Conservation (phyloP, 805 yeast species). For the Kazachstania africana region DNA sequence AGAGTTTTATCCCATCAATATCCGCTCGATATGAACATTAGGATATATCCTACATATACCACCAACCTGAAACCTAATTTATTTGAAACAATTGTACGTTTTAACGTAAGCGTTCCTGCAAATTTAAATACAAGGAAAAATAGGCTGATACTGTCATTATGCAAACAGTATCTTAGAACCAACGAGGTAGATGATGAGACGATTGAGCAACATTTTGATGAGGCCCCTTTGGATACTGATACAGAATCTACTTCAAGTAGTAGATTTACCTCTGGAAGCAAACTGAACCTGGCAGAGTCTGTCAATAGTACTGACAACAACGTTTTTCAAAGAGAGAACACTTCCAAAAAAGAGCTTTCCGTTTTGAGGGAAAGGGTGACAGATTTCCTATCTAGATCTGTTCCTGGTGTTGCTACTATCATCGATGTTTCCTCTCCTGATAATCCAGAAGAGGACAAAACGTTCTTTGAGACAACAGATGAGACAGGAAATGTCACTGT, state of each 20-base stretch:
- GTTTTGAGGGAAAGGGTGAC: conserved; percentile 52
- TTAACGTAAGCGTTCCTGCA: conserved; percentile 63
- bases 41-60: conserved; percentile 48
- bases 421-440: conserved; percentile 36
- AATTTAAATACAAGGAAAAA: conserved; percentile 53
- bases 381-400: conserved; percentile 56
- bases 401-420: conserved; percentile 43
- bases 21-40: conserved; percentile 49
- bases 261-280: neutral
- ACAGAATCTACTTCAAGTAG: neutral
- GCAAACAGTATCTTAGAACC: conserved; percentile 37
- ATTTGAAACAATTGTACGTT: conserved; percentile 53
- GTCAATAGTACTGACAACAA: neutral
- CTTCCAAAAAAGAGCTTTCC: conserved; percentile 27
- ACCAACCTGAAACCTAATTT: conserved; percentile 15
- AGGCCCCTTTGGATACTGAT: neutral
- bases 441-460: conserved; percentile 24
- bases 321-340: neutral
- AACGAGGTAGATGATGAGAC: neutral
- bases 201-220: neutral
- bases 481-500: conserved; percentile 53
- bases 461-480: conserved; percentile 40
- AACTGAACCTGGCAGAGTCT: neutral
- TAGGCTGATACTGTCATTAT: conserved; percentile 52
- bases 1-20: neutral